Percentiles rank a stretch among this genome's conserved stretches.
Evolutionary conservation across 169 alveolate genomes (phyloP).

Genomic region (Amoebophrya sp.): DNA sequence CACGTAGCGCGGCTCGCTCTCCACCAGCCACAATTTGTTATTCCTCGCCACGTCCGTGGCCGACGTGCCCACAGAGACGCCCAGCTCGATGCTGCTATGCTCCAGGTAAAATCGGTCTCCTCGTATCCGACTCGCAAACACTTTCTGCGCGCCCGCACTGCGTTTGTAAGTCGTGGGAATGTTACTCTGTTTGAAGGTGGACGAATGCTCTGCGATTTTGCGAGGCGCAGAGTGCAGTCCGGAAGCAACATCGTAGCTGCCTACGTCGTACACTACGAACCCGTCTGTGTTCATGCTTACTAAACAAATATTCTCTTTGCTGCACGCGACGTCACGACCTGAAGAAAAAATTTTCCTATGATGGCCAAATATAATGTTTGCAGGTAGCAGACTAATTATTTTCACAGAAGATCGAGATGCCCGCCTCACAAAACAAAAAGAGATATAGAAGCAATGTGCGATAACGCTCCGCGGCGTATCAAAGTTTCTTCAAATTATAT

Average conservation of each 20-base stretch:
- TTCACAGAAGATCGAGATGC: too few species aligned
- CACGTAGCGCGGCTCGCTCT: background rate
- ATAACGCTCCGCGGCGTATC: too few species aligned
- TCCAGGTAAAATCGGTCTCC: background rate
- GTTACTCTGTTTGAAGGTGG: background rate
- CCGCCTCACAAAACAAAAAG: too few species aligned
- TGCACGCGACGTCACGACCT: constrained; percentile 19
- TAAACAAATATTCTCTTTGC: background rate
- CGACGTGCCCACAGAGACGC: background rate
- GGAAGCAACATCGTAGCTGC: background rate
- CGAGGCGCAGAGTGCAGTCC: background rate
- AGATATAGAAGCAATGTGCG: too few species aligned
- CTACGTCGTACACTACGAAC: constrained; percentile 21
- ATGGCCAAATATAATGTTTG: too few species aligned
- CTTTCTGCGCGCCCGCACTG: background rate
- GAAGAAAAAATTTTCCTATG: too few species aligned
- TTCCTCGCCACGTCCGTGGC: background rate
- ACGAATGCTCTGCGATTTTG: background rate
- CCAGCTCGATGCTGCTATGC: background rate
- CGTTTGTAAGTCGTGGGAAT: background rate
- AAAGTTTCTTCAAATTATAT: too few species aligned
- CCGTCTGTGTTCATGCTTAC: background rate
- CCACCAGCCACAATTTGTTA: background rate
- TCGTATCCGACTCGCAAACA: background rate
- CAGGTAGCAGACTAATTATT: too few species aligned